phyloP scores from a whole-genome alignment of 768 basidiomycete species.

The Gyrodon lividus region DNA sequence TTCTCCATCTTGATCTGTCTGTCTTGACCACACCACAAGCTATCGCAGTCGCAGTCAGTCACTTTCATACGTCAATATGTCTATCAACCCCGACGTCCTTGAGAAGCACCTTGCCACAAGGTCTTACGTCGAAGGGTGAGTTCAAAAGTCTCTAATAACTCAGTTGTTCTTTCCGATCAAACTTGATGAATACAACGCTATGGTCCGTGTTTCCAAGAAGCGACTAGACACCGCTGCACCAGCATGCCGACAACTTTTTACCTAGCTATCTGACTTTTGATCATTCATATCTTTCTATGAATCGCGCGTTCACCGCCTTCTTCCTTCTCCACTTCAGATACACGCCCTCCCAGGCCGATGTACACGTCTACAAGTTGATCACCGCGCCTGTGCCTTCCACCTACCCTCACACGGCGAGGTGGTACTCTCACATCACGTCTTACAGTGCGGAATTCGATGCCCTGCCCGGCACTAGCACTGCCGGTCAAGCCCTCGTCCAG shows the following conservation, averaged over 20 bases:
- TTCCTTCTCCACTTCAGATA: slow-evolving; percentile 50
- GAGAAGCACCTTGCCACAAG: slow-evolving; percentile 84
- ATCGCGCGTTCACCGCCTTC: slow-evolving; percentile 4
- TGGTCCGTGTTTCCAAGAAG: slow-evolving; percentile 98
- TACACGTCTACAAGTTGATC: slow-evolving; percentile 85
- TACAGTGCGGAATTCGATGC: slow-evolving; percentile 74
- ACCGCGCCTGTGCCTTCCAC: slow-evolving; percentile 59
- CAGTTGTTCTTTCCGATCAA: slow-evolving; percentile 12
- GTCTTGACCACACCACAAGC: slow-evolving; percentile 25
- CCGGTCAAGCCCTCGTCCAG: slow-evolving; percentile 70
- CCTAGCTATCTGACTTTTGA: slow-evolving; percentile 69
- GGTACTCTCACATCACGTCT: slow-evolving; percentile 94
- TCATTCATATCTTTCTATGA: slow-evolving; percentile 7
- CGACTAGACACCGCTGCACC: slow-evolving; percentile 87
- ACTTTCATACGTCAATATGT: slow-evolving; percentile 44
- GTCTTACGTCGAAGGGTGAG: slow-evolving; percentile 92
- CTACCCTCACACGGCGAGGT: slow-evolving; percentile 77
- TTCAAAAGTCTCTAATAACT: slow-evolving; percentile 18
- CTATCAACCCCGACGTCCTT: slow-evolving; percentile 67
- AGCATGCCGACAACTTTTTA: slow-evolving; percentile 67
- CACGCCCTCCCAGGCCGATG: slow-evolving; percentile 92
- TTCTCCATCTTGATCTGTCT: slow-evolving; percentile 12
- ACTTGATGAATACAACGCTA: slow-evolving; percentile 73
- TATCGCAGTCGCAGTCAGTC: neutral
- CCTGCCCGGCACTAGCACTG: slow-evolving; percentile 83